Percentiles rank a stretch among this genome's conserved stretches.
phyloP scores from a whole-genome alignment of 345 rosid genomes.

The Brassica juncea region DNA sequence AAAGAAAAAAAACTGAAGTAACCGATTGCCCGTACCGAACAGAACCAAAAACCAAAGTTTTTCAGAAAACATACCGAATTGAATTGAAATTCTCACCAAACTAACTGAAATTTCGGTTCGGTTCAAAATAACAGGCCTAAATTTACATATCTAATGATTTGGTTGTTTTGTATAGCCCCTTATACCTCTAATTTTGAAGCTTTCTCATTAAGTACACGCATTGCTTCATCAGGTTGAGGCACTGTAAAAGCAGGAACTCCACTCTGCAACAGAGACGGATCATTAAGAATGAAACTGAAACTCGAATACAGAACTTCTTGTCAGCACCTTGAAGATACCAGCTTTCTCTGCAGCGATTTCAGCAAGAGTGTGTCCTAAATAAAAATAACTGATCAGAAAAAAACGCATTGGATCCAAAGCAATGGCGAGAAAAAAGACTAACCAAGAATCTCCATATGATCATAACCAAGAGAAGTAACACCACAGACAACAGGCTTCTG shows the following conservation, averaged over 20 bases:
- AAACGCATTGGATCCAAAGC: background rate
- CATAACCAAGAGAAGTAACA: conserved; percentile 90
- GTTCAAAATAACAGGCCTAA: background rate
- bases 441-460: conserved; percentile 99
- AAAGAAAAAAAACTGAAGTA: no score
- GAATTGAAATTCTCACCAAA: no score
- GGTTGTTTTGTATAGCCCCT: conserved; percentile 1
- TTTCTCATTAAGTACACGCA: conserved; percentile 72
- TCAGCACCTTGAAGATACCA: conserved; percentile 83
- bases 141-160: background rate
- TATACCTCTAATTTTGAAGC: conserved; percentile 69
- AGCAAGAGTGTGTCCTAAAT: conserved; percentile 76
- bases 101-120: no score
- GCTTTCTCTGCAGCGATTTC: conserved; percentile 96
- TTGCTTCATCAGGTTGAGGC: conserved; percentile 90
- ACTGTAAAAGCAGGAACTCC: conserved; percentile 86
- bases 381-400: background rate
- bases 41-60: background rate
- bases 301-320: background rate
- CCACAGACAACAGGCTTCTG: conserved; percentile 84
- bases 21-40: background rate
- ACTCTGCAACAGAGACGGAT: conserved; percentile 45
- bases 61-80: no score
- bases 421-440: conserved; percentile 43
- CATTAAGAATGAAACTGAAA: conserved; percentile 12